phyloP scores from a whole-genome alignment of 805 yeast genomes.

The Lachancea quebecensis region DNA sequence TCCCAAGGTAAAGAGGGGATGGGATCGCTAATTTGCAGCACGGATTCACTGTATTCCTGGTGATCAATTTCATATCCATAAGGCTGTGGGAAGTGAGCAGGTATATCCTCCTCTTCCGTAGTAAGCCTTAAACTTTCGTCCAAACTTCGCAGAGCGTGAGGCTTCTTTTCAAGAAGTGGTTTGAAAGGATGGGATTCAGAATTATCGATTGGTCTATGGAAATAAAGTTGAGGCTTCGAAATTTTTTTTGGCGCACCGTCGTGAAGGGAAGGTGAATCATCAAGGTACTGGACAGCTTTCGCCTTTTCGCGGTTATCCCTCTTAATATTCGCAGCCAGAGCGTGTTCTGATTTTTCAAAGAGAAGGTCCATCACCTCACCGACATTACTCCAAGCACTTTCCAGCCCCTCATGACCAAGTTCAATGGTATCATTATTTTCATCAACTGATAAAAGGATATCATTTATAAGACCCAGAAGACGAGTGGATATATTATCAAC shows the following conservation, averaged over 20 bases:
- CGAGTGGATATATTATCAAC: slow-evolving; percentile 37
- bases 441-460: slow-evolving; percentile 35
- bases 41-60: slow-evolving; percentile 59
- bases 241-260: slow-evolving; percentile 29
- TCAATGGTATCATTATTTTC: slow-evolving; percentile 25
- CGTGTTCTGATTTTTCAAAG: slow-evolving; percentile 70
- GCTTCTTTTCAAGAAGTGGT: slow-evolving; percentile 68
- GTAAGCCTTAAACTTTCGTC: slow-evolving; percentile 43
- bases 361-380: slow-evolving; percentile 58
- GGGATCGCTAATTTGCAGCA: slow-evolving; percentile 42
- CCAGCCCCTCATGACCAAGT: slow-evolving; percentile 38
- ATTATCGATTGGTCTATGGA: slow-evolving; percentile 57
- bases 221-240: slow-evolving; percentile 63
- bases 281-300: slow-evolving; percentile 40
- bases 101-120: slow-evolving; percentile 36
- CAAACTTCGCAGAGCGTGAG: slow-evolving; percentile 54
- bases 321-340: slow-evolving; percentile 42
- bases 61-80: slow-evolving; percentile 66
- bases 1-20: slow-evolving; percentile 59
- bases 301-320: slow-evolving; percentile 10
- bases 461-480: slow-evolving; percentile 42
- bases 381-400: slow-evolving; percentile 54
- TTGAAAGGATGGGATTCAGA: slow-evolving; percentile 63
- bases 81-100: slow-evolving; percentile 71
- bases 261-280: slow-evolving; percentile 33